phyloP scores from a whole-genome alignment of 352 stramenopile species.

The Phytophthora cajani region DNA sequence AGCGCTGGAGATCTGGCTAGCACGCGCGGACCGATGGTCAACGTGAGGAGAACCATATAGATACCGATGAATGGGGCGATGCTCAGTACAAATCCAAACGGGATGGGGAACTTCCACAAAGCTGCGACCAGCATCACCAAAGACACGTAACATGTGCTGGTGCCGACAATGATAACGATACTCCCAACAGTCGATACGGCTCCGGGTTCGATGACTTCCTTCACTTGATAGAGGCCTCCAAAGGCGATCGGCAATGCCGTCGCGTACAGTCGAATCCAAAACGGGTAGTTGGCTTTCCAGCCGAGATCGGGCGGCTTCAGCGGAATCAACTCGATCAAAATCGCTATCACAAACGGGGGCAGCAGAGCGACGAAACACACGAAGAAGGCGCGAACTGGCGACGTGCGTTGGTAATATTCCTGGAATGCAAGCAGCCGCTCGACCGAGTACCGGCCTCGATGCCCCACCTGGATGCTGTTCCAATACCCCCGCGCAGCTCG shows the following conservation, averaged over 20 bases:
- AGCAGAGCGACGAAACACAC: conserved; percentile 16
- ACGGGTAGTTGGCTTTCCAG: conserved; percentile 25
- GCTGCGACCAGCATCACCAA: conserved; percentile 8
- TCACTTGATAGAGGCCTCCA: conserved; percentile 13
- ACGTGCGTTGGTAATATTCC: conserved; percentile 16
- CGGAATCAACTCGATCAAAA: conserved; percentile 33
- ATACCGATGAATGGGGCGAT: conserved; percentile 9
- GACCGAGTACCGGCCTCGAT: conserved; percentile 13
- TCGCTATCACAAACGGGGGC: conserved; percentile 6
- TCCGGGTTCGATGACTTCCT: conserved; percentile 10
- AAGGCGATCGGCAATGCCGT: conserved; percentile 13
- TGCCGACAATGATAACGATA: not conserved
- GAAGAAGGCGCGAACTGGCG: not conserved
- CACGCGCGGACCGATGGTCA: not conserved
- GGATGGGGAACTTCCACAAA: conserved; percentile 22
- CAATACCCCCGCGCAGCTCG: not conserved
- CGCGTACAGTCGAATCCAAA: conserved; percentile 17
- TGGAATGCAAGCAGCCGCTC: conserved; percentile 16
- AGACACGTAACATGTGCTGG: conserved; percentile 1
- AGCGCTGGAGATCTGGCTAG: not conserved
- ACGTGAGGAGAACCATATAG: conserved; percentile 5
- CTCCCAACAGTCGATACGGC: conserved; percentile 4
- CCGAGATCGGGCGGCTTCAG: conserved; percentile 18
- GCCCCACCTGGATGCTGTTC: conserved; percentile 18
- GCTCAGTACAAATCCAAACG: conserved; percentile 19